These are phyloP conservation scores for Candida sakaeoensis DNA, from an alignment of 805 yeast genomes.

Conservation along the genomic window DNA sequence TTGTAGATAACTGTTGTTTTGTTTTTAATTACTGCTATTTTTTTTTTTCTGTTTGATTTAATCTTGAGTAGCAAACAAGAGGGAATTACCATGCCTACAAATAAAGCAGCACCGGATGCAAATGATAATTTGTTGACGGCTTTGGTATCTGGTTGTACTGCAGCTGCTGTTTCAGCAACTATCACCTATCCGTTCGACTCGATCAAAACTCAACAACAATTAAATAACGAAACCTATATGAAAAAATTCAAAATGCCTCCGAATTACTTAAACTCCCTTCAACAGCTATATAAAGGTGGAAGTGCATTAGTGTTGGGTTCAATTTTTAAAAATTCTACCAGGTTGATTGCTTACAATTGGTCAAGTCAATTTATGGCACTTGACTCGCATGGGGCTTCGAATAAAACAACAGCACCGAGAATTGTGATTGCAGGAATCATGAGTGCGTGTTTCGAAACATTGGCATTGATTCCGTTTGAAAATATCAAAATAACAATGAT, in stretches of 20 bases:
- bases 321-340: slow-evolving; percentile 64
- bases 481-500: slow-evolving; percentile 77
- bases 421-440: slow-evolving; percentile 79
- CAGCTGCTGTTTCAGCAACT: slow-evolving; percentile 61
- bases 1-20: not conserved
- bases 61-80: not conserved
- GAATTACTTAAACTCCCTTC: slow-evolving; percentile 28
- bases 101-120: slow-evolving; percentile 1
- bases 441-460: slow-evolving; percentile 79
- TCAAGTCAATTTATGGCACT: slow-evolving; percentile 65
- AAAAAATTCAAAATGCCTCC: slow-evolving; percentile 31
- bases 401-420: slow-evolving; percentile 73
- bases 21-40: not conserved
- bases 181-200: slow-evolving; percentile 71
- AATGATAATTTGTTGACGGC: slow-evolving; percentile 50
- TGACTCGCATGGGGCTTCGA: slow-evolving; percentile 35
- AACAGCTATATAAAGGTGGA: slow-evolving; percentile 54
- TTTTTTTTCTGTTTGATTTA: not conserved
- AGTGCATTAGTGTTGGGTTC: slow-evolving; percentile 75
- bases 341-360: slow-evolving; percentile 74
- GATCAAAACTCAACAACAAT: slow-evolving; percentile 60
- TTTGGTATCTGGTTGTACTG: slow-evolving; percentile 54
- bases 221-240: slow-evolving; percentile 38
- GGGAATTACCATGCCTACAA: slow-evolving; percentile 4
- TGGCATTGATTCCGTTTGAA: slow-evolving; percentile 88